These are phyloP conservation scores for Colletotrichum sp. DNA, from an alignment of 2,329 filamentous ascomycete genomes.

Conservation along the genomic window DNA sequence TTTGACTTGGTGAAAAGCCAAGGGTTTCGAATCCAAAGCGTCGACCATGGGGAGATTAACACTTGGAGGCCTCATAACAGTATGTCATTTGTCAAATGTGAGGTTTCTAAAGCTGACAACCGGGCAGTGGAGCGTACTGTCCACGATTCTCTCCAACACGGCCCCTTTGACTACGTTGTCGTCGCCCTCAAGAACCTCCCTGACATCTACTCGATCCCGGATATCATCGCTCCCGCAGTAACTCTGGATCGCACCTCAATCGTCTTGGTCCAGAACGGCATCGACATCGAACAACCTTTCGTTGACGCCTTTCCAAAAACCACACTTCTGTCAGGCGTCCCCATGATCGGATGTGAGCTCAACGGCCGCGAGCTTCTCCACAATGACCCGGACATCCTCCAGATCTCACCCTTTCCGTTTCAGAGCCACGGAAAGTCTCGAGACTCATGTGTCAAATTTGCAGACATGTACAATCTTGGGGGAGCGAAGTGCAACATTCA, in stretches of 20 bases:
- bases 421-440: not conserved
- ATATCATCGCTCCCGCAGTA: not conserved
- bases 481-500: not conserved
- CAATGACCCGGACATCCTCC: not conserved
- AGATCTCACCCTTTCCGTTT: not conserved
- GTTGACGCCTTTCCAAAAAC: not conserved
- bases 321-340: not conserved
- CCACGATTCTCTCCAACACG: not conserved
- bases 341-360: not conserved
- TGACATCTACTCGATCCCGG: not conserved
- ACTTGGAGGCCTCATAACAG: not conserved
- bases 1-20: not conserved
- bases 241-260: not conserved
- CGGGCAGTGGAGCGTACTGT: not conserved
- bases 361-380: not conserved
- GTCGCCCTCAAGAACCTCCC: not conserved
- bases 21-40: not conserved
- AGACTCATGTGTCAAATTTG: not conserved
- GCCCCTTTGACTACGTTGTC: not conserved
- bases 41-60: not conserved
- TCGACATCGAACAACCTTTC: not conserved
- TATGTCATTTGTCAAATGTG: not conserved
- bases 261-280: not conserved
- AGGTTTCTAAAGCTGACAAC: not conserved
- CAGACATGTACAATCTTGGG: not conserved